phyloP scores from a whole-genome alignment of 805 yeast genomes.

The Torulaspora delbrueckii region DNA sequence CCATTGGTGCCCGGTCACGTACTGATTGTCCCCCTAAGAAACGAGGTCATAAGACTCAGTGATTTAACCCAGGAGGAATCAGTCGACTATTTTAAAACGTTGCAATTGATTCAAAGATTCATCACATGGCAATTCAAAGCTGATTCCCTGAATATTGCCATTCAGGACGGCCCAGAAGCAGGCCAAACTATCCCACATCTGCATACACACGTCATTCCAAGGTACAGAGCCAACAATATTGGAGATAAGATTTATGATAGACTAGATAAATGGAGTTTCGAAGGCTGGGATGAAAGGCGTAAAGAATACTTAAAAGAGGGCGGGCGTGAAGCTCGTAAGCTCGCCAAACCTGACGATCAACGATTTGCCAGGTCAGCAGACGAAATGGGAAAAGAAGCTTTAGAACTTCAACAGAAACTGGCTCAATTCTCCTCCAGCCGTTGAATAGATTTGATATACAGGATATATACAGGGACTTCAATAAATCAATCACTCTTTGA shows the following conservation, averaged over 20 bases:
- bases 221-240: conserved; percentile 52
- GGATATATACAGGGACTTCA: conserved; percentile 1
- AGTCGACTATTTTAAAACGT: conserved; percentile 68
- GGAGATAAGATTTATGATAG: conserved; percentile 72
- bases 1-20: conserved; percentile 96
- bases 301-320: conserved; percentile 22
- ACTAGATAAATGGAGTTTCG: conserved; percentile 56
- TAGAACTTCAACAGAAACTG: conserved; percentile 44
- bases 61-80: conserved; percentile 71
- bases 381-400: conserved; percentile 71
- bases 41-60: conserved; percentile 52
- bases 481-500: conserved; percentile 12
- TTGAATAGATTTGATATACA: conserved; percentile 1
- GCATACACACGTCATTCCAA: conserved; percentile 90
- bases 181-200: conserved; percentile 96
- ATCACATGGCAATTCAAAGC: conserved; percentile 66
- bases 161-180: conserved; percentile 94
- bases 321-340: conserved; percentile 23
- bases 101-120: conserved; percentile 66
- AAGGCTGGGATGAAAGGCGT: conserved; percentile 34
- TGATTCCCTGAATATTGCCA: conserved; percentile 80
- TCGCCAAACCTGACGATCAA: conserved; percentile 44
- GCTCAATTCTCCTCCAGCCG: conserved; percentile 11
- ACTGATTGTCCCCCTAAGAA: conserved; percentile 75
- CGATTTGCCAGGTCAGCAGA: conserved; percentile 55